Evolutionary conservation across 768 basidiomycete genomes (phyloP).

Genomic region (Pleurotus tuoliensis): DNA sequence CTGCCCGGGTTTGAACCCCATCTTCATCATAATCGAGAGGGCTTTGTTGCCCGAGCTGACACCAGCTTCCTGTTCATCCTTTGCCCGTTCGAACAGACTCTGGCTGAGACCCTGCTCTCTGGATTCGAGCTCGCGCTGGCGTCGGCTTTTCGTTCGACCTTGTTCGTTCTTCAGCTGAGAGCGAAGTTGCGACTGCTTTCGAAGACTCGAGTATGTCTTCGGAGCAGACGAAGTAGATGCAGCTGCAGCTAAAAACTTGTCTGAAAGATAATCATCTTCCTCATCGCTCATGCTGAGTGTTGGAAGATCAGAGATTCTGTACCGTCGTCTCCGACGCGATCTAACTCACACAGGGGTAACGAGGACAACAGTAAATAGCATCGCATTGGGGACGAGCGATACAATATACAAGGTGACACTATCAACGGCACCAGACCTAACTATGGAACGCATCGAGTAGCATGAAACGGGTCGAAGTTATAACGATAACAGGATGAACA

Average conservation of each 20-base stretch:
- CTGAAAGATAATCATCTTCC: conserved; percentile 87
- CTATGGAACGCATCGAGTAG: conserved; percentile 2
- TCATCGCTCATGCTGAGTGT: conserved; percentile 59
- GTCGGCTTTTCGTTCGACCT: conserved; percentile 59
- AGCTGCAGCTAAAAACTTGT: conserved; percentile 69
- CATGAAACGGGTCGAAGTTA: conserved; percentile 9
- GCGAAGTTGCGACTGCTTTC: conserved; percentile 59
- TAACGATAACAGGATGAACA: conserved; percentile 9
- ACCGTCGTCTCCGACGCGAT: conserved; percentile 10
- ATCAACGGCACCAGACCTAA: conserved; percentile 38
- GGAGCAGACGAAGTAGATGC: conserved; percentile 31
- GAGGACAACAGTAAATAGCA: conserved; percentile 15
- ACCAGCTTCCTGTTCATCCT: conserved; percentile 57
- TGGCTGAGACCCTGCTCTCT: conserved; percentile 74
- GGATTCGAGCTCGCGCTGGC: conserved; percentile 69
- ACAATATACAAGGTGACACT: conserved; percentile 18
- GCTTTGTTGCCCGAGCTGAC: conserved; percentile 65
- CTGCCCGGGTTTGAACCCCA: conserved; percentile 88
- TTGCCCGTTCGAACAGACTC: conserved; percentile 76
- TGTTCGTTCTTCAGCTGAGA: conserved; percentile 64
- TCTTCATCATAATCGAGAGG: conserved; percentile 87
- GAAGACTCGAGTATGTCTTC: conserved; percentile 67
- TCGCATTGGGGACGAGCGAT: conserved; percentile 2
- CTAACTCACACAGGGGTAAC: conserved; percentile 25
- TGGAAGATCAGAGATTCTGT: conserved; percentile 3